Evolutionary conservation across 768 basidiomycete species (phyloP), one percentile per base, ranked within the genome.

Genomic region (Boletus pseudo-olivaceus): DNA sequence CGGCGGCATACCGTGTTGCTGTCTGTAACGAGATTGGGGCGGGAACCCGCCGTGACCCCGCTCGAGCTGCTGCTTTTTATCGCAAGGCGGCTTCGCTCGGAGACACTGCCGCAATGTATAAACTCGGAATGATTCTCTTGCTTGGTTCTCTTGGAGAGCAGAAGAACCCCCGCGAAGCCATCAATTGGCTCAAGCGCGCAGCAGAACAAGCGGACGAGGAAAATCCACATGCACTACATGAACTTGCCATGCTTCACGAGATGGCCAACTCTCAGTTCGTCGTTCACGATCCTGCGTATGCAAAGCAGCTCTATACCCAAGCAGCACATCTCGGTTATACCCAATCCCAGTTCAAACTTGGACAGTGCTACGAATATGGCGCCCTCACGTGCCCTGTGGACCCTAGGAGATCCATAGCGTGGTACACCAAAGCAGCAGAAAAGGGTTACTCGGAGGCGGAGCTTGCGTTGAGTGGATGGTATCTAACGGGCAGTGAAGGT

Each of bases 11-110:
- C 67, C 89, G 97, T 38, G 94, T 98, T 51, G 97, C 95, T 8
- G 96, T 98, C 9, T 99, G 97, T 73, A 98, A 98, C 70, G 97
- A 98, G 71, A 91, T 98, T 62, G 97, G 97, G 26, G 95, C 93
- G 4, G 97, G 97, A 30, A 99, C 97, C 1, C 82, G 88, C 62
- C 81, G 86, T 62, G 96, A 98, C 65, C 86, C 86, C 0, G 78
- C 85, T 20, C 83, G 97, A 42, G 97, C 97, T 8, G 87, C 93
- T 27, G 87, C 93, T 5, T 98, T 99, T 68, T 98, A 98, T 74
- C 86, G 95, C 56, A 98, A 98, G 71, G 92, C 97, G 5, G 94
- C 94, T 9, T 93, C 93, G 1, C 76, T 98, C 34, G 95, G 95
- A 19, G 97, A 98, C 69, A 98, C 96, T 0, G 86, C 96, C 27